phyloP scores from a whole-genome alignment of 768 basidiomycete species.

The Leccinum boreale region DNA sequence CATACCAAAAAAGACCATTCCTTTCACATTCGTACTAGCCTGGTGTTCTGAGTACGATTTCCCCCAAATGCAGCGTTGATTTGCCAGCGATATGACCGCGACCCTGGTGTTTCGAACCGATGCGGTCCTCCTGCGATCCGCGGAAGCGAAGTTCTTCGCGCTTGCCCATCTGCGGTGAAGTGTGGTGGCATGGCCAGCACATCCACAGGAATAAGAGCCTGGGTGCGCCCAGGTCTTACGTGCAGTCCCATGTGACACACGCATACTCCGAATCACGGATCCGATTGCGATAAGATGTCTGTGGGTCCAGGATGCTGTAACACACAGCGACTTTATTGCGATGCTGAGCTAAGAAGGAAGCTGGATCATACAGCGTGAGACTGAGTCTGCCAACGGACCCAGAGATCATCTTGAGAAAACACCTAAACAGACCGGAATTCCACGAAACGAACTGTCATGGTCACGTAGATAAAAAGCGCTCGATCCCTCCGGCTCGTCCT shows the following conservation, averaged over 20 bases:
- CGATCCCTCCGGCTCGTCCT: background rate
- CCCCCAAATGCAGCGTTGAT: conserved; percentile 3
- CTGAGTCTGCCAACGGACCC: background rate
- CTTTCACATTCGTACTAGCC: conserved; percentile 9
- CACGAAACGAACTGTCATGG: conserved; percentile 4
- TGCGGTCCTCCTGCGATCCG: conserved; percentile 4
- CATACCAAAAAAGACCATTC: conserved; percentile 1
- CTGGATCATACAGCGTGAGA: conserved; percentile 7
- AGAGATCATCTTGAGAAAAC: conserved; percentile 17
- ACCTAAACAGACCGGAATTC: background rate
- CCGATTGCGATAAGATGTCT: conserved; percentile 15
- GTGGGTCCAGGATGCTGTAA: conserved; percentile 25
- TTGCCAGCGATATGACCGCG: conserved; percentile 12
- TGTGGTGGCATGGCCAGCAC: background rate
- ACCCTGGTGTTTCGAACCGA: background rate
- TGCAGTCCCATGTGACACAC: background rate
- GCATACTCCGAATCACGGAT: conserved; percentile 8
- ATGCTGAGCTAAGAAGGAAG: conserved; percentile 1
- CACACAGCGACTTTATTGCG: background rate
- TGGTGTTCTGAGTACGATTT: conserved; percentile 10
- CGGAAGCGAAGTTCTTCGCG: conserved; percentile 8
- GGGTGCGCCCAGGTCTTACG: background rate
- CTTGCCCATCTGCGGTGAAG: background rate
- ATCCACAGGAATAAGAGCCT: background rate
- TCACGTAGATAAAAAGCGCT: conserved; percentile 14